A percentile compares a stretch with the other conserved stretches of the same genome.
Conservation (phyloP, 176 grass and related monocot species). For the Typha latifolia region DNA sequence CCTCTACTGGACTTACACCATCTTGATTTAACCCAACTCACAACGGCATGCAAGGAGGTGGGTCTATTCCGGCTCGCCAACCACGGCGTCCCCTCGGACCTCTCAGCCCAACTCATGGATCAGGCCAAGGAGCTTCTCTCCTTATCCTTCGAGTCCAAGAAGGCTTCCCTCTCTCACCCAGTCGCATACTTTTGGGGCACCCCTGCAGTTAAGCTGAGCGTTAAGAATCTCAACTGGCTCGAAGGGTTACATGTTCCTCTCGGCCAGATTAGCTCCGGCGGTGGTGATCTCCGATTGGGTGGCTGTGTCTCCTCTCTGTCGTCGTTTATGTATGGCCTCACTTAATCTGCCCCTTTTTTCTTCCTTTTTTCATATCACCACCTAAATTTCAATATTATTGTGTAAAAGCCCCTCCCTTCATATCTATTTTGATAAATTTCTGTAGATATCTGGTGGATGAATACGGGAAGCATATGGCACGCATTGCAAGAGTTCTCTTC, state of each 20-base stretch:
- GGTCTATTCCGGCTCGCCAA: slow-evolving; percentile 56
- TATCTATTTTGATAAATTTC: neutral
- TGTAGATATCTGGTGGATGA: slow-evolving; percentile 28
- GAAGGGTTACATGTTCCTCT: slow-evolving; percentile 55
- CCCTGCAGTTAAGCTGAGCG: slow-evolving; percentile 35
- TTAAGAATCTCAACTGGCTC: slow-evolving; percentile 57
- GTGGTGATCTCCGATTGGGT: neutral
- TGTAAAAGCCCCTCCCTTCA: too few relatives aligned
- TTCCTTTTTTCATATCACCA: too few relatives aligned
- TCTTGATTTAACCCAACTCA: slow-evolving; percentile 8
- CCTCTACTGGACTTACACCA: slow-evolving; percentile 16
- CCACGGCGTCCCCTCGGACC: slow-evolving; percentile 39
- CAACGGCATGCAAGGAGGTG: slow-evolving; percentile 19
- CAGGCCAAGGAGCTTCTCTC: slow-evolving; percentile 11
- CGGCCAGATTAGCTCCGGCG: neutral
- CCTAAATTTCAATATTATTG: too few relatives aligned
- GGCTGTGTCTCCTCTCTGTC: too few relatives aligned
- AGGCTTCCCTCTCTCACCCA: neutral
- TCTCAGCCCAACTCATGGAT: slow-evolving; percentile 29
- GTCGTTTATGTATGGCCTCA: neutral
- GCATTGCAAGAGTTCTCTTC: slow-evolving; percentile 48
- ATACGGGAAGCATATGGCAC: slow-evolving; percentile 65
- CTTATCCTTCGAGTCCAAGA: slow-evolving; percentile 30
- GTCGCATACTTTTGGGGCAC: slow-evolving; percentile 69
- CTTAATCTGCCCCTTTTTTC: too few relatives aligned